Conservation (phyloP, 805 yeast genomes). For the Cyberlindnera meyerae region DNA sequence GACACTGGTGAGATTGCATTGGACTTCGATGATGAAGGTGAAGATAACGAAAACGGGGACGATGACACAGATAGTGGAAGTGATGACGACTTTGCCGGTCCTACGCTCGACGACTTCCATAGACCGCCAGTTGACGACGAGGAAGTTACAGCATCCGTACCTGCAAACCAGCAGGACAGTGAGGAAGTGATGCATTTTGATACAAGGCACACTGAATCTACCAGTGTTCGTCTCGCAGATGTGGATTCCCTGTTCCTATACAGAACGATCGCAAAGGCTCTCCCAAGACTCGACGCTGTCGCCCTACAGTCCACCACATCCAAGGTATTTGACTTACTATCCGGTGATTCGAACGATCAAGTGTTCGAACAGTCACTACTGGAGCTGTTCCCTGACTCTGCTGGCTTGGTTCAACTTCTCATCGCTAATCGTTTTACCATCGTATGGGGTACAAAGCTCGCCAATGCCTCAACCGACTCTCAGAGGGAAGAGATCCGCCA, state of each 20-base stretch:
- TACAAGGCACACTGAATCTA: constrained; percentile 7
- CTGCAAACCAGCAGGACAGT: no score
- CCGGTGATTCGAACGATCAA: constrained; percentile 31
- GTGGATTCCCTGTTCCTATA: constrained; percentile 52
- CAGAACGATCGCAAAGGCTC: constrained; percentile 37
- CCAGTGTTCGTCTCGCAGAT: constrained; percentile 30
- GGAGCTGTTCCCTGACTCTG: constrained; percentile 48
- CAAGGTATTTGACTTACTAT: constrained; percentile 37
- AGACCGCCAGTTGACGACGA: constrained; percentile 25
- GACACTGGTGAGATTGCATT: constrained; percentile 22
- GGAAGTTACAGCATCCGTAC: constrained; percentile 5
- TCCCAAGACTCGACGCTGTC: constrained; percentile 34
- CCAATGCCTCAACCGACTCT: constrained; percentile 32
- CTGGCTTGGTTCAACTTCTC: constrained; percentile 44
- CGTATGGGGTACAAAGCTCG: constrained; percentile 50
- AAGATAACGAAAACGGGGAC: constrained; percentile 25
- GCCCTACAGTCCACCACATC: constrained; percentile 36
- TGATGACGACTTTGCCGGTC: constrained; percentile 32
- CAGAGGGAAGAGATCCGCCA: constrained; percentile 33
- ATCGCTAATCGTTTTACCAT: constrained; percentile 47
- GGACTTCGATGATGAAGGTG: constrained; percentile 29
- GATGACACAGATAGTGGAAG: constrained; percentile 26
- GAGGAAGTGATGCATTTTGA: constrained; percentile 21
- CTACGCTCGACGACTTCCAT: constrained; percentile 24
- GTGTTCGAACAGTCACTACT: constrained; percentile 51